A percentile compares a stretch with the other conserved stretches of the same genome.
Conservation (phyloP, 169 alveolate species). For the Plasmodium ovale region DNA sequence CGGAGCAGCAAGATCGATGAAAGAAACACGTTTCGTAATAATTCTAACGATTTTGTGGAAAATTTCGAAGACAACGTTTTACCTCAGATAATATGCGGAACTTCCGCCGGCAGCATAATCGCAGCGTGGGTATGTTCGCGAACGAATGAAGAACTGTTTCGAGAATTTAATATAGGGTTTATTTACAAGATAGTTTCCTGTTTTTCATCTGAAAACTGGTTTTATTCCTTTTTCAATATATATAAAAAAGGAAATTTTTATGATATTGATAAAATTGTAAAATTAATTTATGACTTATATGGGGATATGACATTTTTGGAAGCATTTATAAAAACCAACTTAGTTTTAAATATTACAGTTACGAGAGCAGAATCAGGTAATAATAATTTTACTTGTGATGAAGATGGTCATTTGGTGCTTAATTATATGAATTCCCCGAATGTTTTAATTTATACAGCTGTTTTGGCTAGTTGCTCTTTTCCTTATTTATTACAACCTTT, state of each 20-base stretch:
- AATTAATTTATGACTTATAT: constrained; percentile 58
- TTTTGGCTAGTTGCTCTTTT: constrained; percentile 85
- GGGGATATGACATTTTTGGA: constrained; percentile 84
- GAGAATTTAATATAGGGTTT: constrained; percentile 75
- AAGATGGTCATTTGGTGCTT: constrained; percentile 79
- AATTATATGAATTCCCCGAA: constrained; percentile 87
- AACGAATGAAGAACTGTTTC: constrained; percentile 80
- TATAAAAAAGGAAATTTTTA: constrained; percentile 79
- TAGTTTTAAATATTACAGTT: constrained; percentile 85
- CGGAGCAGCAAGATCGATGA: background rate
- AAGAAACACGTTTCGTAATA: too few relatives aligned
- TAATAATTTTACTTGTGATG: constrained; percentile 55
- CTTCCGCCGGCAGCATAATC: constrained; percentile 86
- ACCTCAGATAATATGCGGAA: constrained; percentile 85
- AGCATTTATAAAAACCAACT: constrained; percentile 86
- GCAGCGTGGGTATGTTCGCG: constrained; percentile 88
- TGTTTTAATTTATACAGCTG: constrained; percentile 86
- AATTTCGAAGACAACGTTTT: constrained; percentile 76
- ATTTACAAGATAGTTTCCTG: constrained; percentile 74
- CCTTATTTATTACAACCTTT: constrained; percentile 82
- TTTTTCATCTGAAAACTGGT: constrained; percentile 77
- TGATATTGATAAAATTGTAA: constrained; percentile 78
- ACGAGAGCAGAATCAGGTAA: constrained; percentile 84
- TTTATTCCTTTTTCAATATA: constrained; percentile 77
- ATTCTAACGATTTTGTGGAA: constrained; percentile 38